Evolutionary conservation across 2,329 filamentous ascomycete genomes (phyloP), one percentile per base, ranked within the genome.

Genomic region (Tolypocladium album): DNA sequence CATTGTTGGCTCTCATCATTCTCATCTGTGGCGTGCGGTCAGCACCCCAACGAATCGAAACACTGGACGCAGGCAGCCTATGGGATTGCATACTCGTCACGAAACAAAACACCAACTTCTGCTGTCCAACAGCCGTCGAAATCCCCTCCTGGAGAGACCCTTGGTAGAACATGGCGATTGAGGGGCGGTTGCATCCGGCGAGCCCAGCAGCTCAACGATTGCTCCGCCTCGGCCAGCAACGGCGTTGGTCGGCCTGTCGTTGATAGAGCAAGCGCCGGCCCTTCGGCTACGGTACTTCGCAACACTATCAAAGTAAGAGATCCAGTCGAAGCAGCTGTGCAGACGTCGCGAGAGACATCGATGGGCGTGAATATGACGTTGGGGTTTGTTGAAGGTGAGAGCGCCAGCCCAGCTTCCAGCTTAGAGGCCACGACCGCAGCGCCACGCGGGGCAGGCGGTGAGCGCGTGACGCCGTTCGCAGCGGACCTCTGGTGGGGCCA

Each of bases 61-160:
- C 36, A 40, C 8, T 57, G 36, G 53, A 53, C 56, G 50, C 57
- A 22, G 20, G 59, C 6, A 4, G 15, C 27, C 27, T 5, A 22
- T 58, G 15, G 8, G 22, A 15, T 4, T 7, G 65, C 78, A 65
- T 73, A 91, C 90, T 88, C 69, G 86, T 84, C 39, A 96, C 87
- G 73, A 97, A 95, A 75, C 91, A 96, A 38, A 89, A 82, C 0
- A 97, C 89, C 22, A 88, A 80, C 73, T 93, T 95, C 61, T 84
- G 78, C 71, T 92, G 80, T 62, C 84, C 82, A 8, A 97, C 80
- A 15, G 92, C 91, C 24, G 83, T 78, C 39, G 83, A 80, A 66
- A 97, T 95, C 61, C 90, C 92, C 67, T 88, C 87, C 67, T 95
- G 89, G 24, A 97, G 75, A 62, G 85, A 86, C 22, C 92, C 92